Evolutionary conservation across 495 filamentous ascomycete genomes (phyloP).

Genomic region (Penicillium subrubescens): DNA sequence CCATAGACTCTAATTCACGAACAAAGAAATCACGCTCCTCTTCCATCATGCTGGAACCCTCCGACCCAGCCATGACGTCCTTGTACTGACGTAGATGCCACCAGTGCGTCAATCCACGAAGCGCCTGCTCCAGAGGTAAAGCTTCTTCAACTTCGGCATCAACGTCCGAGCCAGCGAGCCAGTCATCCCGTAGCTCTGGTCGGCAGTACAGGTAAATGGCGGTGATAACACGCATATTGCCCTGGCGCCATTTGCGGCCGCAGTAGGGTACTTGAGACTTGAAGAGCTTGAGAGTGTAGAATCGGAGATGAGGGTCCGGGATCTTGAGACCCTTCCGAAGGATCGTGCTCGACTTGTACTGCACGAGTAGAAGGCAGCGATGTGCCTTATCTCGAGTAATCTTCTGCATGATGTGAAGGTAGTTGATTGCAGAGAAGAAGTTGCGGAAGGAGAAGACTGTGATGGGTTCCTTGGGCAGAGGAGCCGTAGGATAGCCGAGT

Average conservation of each 20-base stretch:
- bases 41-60: slow-evolving; percentile 56
- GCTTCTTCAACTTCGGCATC: slow-evolving; percentile 93
- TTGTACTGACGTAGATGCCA: slow-evolving; percentile 83
- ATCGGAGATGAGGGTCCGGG: slow-evolving; percentile 80
- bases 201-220: slow-evolving; percentile 91
- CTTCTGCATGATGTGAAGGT: slow-evolving; percentile 94
- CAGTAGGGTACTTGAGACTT: slow-evolving; percentile 98
- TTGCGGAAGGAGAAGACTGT: slow-evolving; percentile 90
- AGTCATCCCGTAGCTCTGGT: slow-evolving; percentile 92
- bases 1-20: slow-evolving; percentile 84
- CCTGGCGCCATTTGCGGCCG: slow-evolving; percentile 95
- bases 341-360: slow-evolving; percentile 90
- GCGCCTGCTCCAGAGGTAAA: slow-evolving; percentile 83
- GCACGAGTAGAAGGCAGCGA: slow-evolving; percentile 86
- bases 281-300: slow-evolving; percentile 96
- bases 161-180: slow-evolving; percentile 87
- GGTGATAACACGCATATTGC: slow-evolving; percentile 98
- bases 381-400: slow-evolving; percentile 93
- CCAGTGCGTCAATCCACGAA: slow-evolving; percentile 88
- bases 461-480: slow-evolving; percentile 73
- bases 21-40: slow-evolving; percentile 90
- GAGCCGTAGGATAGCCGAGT: slow-evolving; percentile 70
- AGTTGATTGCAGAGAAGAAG: slow-evolving; percentile 92
- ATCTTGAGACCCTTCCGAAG: slow-evolving; percentile 88
- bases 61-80: slow-evolving; percentile 74